Evolutionary conservation across 495 filamentous ascomycete genomes (phyloP), one percentile per base, ranked within the genome.

Genomic region (Penicillium robsamsonii): DNA sequence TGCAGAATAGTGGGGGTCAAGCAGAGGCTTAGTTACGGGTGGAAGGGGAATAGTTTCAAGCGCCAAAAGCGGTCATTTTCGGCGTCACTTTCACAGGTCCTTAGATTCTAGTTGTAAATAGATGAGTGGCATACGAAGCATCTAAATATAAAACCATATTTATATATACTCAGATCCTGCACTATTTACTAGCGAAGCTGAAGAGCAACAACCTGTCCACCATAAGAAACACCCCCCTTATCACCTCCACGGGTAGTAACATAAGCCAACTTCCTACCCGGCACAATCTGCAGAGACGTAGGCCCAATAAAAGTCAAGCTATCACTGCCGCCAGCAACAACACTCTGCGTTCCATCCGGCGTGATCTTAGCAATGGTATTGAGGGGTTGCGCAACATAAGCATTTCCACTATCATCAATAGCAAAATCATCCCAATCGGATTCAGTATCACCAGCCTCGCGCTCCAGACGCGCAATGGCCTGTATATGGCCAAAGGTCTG

Each of bases 391-490:
- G 69, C 68, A 46, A 65, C 58, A 57, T 70, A 77, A 35, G 66
- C 57, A 33, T 48, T 46, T 0, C 65, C 73, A 12, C 30, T 40
- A 4, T 18, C 25, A 53, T 69, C 71, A 24, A 72, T 43, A 15
- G 57, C 61, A 45, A 77, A 75, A 53, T 77, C 75, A 61, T 77
- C 75, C 60, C 57, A 66, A 30, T 53, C 50, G 1, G 30, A 33
- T 11, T 33, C 30, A 18, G 31, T 27, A 20, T 40, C 47, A n/a
- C 60, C 11, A 18, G 11, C 24, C 11, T 8, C 59, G 4, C 13
- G 13, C 29, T 55, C 17, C 50, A 60, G 11, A 11, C 47, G 49
- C 24, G 65, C 65, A 27, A 73, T 54, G 1, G 64, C 41, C 50
- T 69, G 29, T 12, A 66, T 58, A 1, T 50, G 38, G 0, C 64